Percentiles rank a stretch among this genome's conserved stretches.
These are phyloP conservation scores for Globisporangium camurandrum DNA, from an alignment of 352 stramenopile species.

Conservation along the genomic window DNA sequence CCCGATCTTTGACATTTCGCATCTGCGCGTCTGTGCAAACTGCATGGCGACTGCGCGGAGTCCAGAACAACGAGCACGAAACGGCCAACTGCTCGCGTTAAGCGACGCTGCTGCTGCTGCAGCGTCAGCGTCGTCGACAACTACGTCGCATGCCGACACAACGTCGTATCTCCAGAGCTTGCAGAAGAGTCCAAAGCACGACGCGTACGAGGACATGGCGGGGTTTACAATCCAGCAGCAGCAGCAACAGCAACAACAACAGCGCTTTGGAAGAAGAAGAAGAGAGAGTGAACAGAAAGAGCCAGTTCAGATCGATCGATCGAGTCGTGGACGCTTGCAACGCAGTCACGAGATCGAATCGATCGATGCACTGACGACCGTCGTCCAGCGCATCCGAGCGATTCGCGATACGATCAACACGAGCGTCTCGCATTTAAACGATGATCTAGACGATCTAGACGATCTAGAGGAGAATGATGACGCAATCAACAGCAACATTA, in stretches of 20 bases:
- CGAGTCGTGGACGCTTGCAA: constrained; percentile 5
- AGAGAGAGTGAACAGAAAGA: no score
- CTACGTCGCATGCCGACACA: constrained; percentile 38
- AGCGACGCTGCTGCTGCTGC: constrained; percentile 14
- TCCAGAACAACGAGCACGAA: no score
- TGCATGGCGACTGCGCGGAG: constrained; percentile 53
- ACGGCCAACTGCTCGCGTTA: constrained; percentile 31
- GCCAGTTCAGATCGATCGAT: no score
- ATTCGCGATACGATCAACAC: constrained; percentile 65
- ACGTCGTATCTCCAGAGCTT: constrained; percentile 35
- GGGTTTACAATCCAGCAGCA: background rate
- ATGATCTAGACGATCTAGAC: no score
- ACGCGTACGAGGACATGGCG: constrained; percentile 44
- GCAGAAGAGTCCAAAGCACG: constrained; percentile 15
- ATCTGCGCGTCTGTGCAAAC: constrained; percentile 63
- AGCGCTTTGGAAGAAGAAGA: no score
- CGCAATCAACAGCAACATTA: constrained; percentile 13
- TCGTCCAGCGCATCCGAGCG: constrained; percentile 55
- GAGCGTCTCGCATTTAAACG: constrained; percentile 54
- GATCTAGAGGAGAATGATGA: constrained; percentile 21
- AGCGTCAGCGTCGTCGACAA: constrained; percentile 24
- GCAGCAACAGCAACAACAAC: no score
- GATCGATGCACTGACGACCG: constrained; percentile 35
- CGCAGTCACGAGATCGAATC: no score
- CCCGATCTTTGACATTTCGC: constrained; percentile 44